phyloP scores from a whole-genome alignment of 1,139 yeast genomes.

The Magnusiomyces magnusii region DNA sequence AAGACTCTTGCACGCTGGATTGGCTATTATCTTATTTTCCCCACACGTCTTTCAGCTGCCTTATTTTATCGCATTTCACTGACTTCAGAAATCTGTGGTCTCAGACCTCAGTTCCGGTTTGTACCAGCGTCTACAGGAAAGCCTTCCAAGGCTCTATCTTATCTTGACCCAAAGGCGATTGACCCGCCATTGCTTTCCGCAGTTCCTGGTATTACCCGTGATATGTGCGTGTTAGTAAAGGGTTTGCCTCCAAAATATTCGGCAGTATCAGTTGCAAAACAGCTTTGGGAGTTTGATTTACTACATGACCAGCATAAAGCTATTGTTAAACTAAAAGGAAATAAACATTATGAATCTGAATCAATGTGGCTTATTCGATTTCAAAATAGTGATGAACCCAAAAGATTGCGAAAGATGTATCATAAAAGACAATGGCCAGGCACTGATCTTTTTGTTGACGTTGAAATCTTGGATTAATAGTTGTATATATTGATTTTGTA shows the following conservation, averaged over 20 bases:
- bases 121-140: neutral
- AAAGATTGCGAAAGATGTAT: conserved; percentile 46
- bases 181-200: conserved; percentile 26
- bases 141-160: neutral
- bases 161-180: conserved; percentile 15
- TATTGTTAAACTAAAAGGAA: conserved; percentile 28
- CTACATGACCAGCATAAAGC: conserved; percentile 32
- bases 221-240: conserved; percentile 32
- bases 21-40: conserved; percentile 48
- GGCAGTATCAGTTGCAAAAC: conserved; percentile 27
- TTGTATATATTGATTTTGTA: no score
- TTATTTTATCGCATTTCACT: conserved; percentile 33
- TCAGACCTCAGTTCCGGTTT: neutral
- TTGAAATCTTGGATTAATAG: conserved; percentile 37
- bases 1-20: conserved; percentile 39
- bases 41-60: conserved; percentile 42
- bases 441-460: conserved; percentile 31
- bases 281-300: conserved; percentile 40
- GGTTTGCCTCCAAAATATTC: conserved; percentile 36
- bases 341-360: conserved; percentile 29
- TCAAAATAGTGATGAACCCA: conserved; percentile 42
- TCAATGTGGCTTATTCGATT: conserved; percentile 44
- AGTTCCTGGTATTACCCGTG: conserved; percentile 26
- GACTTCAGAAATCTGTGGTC: neutral
- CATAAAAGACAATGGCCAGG: conserved; percentile 43